Evolutionary conservation across 2,329 filamentous ascomycete species (phyloP).

Genomic region (Emergomyces africanus): DNA sequence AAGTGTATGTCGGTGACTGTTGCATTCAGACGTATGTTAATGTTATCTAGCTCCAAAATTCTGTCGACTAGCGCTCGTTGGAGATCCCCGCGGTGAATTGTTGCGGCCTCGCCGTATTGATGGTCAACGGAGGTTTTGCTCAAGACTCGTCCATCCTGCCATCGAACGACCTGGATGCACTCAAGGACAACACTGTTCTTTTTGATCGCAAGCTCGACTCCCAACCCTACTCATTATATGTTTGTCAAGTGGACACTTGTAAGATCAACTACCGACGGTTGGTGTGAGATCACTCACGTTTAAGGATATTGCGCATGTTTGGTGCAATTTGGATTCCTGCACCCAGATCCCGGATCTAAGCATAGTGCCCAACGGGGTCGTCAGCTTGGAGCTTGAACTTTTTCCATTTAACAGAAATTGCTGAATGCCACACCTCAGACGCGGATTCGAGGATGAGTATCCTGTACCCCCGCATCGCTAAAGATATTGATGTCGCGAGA

Average conservation of each 20-base stretch:
- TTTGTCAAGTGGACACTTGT: not conserved
- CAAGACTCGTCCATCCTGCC: conserved; percentile 18
- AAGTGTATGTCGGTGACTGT: conserved; percentile 14
- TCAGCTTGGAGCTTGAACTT: not conserved
- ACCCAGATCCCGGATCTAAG: conserved; percentile 5
- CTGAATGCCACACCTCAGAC: conserved; percentile 4
- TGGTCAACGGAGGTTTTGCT: conserved; percentile 21
- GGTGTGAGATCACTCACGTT: conserved; percentile 3
- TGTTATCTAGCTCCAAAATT: conserved; percentile 22
- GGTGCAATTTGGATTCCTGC: conserved; percentile 16
- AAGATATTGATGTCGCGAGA: conserved; percentile 13
- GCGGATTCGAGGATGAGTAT: conserved; percentile 13
- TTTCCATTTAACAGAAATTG: not conserved
- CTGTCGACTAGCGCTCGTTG: conserved; percentile 17
- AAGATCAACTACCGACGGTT: not conserved
- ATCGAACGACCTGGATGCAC: conserved; percentile 22
- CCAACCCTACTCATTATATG: not conserved
- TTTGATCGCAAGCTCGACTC: not conserved
- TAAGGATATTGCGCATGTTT: conserved; percentile 5
- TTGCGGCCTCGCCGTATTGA: conserved; percentile 17
- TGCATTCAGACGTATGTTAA: conserved; percentile 19
- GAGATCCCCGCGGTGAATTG: conserved; percentile 22
- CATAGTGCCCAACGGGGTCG: not conserved
- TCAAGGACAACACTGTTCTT: conserved; percentile 14
- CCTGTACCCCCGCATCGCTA: conserved; percentile 13